Base-by-base conservation (phyloP, 345 rosid genomes). In the Euclidium syriacum region DNA sequence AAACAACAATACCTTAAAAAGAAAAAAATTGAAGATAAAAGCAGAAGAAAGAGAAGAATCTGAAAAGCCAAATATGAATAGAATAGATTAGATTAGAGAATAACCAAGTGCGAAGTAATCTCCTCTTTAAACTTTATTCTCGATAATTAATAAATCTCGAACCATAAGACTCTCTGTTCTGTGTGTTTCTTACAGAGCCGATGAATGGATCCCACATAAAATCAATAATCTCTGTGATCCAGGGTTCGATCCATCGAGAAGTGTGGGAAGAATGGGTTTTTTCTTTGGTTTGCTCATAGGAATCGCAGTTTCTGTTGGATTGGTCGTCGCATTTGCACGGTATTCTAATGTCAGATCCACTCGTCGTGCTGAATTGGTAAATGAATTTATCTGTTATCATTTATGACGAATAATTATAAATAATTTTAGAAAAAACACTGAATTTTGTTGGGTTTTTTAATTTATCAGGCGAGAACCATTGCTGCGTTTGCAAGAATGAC, bases 401-500 rank as follows among this genome's bases (percentile, higher is more conserved):
- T 10, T 14, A 16, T 61, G 42, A 30, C 40, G 24, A 8, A 51
- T 33, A 10, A 29, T 58, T 4, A 5, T 4, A 23, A 35, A 16
- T 48, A 3, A 35, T 27, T 3, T n/a, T n/a, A n/a, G n/a, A n/a
- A 24, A 24, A 10, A 34, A 24, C 23, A 35, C 33, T 63, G 14
- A 46, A 49, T 19, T 29, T 22, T 24, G 44, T 4, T 39, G 3
- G 15, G 26, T 61, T 18, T 11, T 25, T 2, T 19, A n/a, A n/a
- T n/a, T n/a, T n/a, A n/a, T n/a, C n/a, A 92, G 98, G 98, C 96
- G 2, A 72, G 55, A 35, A 81, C 70, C 24, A 75, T 89, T 36
- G 97, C 97, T 6, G 84, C 94, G 41, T 92, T 89, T 70, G 90
- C 95, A 15, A 90, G 86, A 61, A 80, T 92, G 94, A 89, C 85